Percentiles rank a stretch among this genome's conserved stretches.
phyloP scores from a whole-genome alignment of 2,329 filamentous ascomycete genomes.

The Myriosclerotinia scirpicola region DNA sequence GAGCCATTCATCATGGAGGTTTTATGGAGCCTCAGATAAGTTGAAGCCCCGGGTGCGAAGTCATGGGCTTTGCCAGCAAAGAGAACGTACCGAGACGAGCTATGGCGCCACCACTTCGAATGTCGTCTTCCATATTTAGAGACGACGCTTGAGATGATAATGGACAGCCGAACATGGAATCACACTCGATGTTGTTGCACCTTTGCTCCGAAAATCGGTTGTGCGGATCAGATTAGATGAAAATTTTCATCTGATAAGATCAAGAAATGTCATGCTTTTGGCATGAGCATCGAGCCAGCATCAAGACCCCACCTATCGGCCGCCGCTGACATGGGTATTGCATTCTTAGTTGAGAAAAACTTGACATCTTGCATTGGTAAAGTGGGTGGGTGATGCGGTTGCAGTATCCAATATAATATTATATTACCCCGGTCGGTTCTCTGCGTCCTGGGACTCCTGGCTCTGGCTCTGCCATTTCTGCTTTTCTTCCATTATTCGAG shows the following conservation, averaged over 20 bases:
- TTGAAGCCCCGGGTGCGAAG: no score
- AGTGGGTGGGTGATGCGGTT: background rate
- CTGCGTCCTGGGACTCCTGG: background rate
- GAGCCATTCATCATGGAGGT: no score
- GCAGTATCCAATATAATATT: background rate
- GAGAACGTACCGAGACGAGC: background rate
- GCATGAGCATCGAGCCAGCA: background rate
- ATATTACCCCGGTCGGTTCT: background rate
- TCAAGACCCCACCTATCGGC: constrained; percentile 9
- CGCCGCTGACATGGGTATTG: constrained; percentile 8
- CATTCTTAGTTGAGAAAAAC: constrained; percentile 14
- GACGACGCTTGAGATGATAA: background rate
- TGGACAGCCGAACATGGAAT: background rate
- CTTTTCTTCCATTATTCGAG: background rate
- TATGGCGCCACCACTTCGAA: background rate
- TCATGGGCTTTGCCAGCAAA: background rate
- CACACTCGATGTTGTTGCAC: background rate
- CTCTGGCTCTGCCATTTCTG: background rate
- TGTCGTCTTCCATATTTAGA: background rate
- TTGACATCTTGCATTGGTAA: constrained; percentile 10
- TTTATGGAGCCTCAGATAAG: no score
- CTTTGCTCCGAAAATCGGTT: constrained; percentile 10
- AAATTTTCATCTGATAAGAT: constrained; percentile 25
- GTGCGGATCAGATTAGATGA: constrained; percentile 21
- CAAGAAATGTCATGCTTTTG: background rate